Conservation (phyloP, 2,329 filamentous ascomycete species). For the Chaetomium globosum region DNA sequence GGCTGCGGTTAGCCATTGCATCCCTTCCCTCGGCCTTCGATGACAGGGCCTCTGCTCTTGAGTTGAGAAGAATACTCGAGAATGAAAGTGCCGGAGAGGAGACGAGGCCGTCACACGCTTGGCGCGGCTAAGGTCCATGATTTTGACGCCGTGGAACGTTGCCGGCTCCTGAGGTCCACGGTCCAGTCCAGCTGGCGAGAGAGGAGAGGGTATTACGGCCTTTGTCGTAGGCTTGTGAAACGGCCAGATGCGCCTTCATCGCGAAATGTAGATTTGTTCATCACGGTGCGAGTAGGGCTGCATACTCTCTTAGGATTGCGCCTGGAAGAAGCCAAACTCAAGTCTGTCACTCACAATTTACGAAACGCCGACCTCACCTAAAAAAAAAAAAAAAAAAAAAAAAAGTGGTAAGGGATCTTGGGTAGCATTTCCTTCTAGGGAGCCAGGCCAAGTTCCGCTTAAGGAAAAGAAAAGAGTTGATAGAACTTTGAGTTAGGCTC, state of each 20-base stretch:
- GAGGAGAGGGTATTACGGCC: slow-evolving; percentile 16
- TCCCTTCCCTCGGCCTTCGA: neutral
- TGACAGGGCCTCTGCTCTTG: neutral
- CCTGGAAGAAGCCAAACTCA: neutral
- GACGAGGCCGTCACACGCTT: slow-evolving; percentile 22
- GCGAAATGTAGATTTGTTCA: neutral
- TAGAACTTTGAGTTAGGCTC: neutral
- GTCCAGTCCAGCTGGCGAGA: neutral
- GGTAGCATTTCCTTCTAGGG: neutral
- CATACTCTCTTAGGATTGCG: neutral
- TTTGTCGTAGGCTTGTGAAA: slow-evolving; percentile 10
- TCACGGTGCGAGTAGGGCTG: neutral
- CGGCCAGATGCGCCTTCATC: neutral
- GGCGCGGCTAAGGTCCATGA: slow-evolving; percentile 22
- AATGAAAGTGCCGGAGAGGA: slow-evolving; percentile 7
- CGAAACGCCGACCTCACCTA: neutral
- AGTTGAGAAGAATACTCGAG: neutral
- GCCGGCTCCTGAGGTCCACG: neutral
- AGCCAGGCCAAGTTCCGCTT: neutral
- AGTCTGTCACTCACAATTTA: neutral
- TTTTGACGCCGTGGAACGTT: slow-evolving; percentile 20
- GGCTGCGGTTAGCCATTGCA: slow-evolving; percentile 17
- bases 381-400: neutral
- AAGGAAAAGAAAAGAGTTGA: neutral
- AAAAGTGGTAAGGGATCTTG: neutral